Percentiles rank a stretch among this genome's conserved stretches.
phyloP scores from a whole-genome alignment of 495 filamentous ascomycete genomes.

The Corynascus novoguineensis region DNA sequence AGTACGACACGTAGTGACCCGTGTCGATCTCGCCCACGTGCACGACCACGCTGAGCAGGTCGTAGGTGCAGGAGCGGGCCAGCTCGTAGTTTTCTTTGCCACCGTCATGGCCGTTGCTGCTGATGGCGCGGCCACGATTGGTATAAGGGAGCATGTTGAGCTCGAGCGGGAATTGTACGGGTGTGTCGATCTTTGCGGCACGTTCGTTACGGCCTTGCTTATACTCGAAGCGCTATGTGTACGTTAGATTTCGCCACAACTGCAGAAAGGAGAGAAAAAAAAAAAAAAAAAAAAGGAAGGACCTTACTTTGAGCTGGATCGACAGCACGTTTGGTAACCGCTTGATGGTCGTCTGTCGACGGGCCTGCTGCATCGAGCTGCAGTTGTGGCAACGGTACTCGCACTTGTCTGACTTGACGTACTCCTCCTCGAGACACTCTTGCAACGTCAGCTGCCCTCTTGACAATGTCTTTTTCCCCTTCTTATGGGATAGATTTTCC shows the following conservation, averaged over 20 bases:
- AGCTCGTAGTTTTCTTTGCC: constrained; percentile 42
- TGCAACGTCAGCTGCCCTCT: constrained; percentile 51
- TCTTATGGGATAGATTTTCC: constrained; percentile 52
- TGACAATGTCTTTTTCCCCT: constrained; percentile 36
- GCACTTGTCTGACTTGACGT: constrained; percentile 68
- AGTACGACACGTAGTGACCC: constrained; percentile 85
- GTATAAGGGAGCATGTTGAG: constrained; percentile 87
- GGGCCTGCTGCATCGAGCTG: constrained; percentile 62
- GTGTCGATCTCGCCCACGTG: constrained; percentile 84
- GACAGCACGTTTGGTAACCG: constrained; percentile 78
- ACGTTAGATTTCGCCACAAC: background rate
- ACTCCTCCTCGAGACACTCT: constrained; percentile 73
- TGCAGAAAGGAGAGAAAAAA: background rate
- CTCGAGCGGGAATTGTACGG: constrained; percentile 75
- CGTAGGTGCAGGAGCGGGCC: constrained; percentile 60
- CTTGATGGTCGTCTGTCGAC: constrained; percentile 73
- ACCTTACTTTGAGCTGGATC: constrained; percentile 78
- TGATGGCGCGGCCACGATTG: constrained; percentile 55
- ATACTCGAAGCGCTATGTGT: constrained; percentile 69
- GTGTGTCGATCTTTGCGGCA: constrained; percentile 72
- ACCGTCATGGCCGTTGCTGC: constrained; percentile 38
- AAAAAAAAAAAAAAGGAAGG: background rate
- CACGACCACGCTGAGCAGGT: constrained; percentile 77
- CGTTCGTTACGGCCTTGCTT: constrained; percentile 51
- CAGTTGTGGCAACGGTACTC: constrained; percentile 80